phyloP scores from a whole-genome alignment of 2,329 filamentous ascomycete species.

The Fusarium floridanum region DNA sequence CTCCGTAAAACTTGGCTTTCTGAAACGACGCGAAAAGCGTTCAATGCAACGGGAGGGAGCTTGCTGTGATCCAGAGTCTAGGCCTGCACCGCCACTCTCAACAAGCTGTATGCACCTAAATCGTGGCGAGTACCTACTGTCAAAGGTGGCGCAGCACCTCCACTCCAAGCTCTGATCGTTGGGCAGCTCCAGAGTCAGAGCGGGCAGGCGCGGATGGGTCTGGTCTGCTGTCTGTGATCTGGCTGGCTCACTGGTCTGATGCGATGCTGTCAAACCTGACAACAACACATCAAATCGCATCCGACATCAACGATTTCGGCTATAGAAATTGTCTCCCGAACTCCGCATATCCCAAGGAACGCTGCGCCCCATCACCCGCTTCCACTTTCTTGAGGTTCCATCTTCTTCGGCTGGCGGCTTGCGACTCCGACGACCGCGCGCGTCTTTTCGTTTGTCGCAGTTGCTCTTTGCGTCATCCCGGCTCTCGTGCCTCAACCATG shows the following conservation, averaged over 20 bases:
- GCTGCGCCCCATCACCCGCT: slow-evolving; percentile 10
- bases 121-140: slow-evolving; percentile 18
- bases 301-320: slow-evolving; percentile 15
- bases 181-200: slow-evolving; percentile 27
- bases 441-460: slow-evolving; percentile 47
- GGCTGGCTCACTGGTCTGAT: slow-evolving; percentile 37
- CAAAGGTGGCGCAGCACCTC: slow-evolving; percentile 27
- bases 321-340: slow-evolving; percentile 25
- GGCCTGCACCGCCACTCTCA: slow-evolving; percentile 38
- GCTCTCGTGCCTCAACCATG: slow-evolving; percentile 48
- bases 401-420: slow-evolving; percentile 26
- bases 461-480: slow-evolving; percentile 40
- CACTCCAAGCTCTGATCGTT: slow-evolving; percentile 17
- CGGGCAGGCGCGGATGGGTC: slow-evolving; percentile 39
- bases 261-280: slow-evolving; percentile 40
- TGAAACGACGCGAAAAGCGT: slow-evolving; percentile 27
- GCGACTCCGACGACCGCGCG: slow-evolving; percentile 40
- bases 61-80: slow-evolving; percentile 4
- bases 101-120: not conserved
- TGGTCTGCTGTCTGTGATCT: slow-evolving; percentile 34
- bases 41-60: slow-evolving; percentile 21
- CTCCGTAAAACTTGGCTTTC: slow-evolving; percentile 8
- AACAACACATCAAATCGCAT: slow-evolving; percentile 38
- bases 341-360: slow-evolving; percentile 32
- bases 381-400: slow-evolving; percentile 5